These are phyloP conservation scores for Pleurotus citrinopileatus DNA, from an alignment of 768 basidiomycete species.

Conservation along the genomic window DNA sequence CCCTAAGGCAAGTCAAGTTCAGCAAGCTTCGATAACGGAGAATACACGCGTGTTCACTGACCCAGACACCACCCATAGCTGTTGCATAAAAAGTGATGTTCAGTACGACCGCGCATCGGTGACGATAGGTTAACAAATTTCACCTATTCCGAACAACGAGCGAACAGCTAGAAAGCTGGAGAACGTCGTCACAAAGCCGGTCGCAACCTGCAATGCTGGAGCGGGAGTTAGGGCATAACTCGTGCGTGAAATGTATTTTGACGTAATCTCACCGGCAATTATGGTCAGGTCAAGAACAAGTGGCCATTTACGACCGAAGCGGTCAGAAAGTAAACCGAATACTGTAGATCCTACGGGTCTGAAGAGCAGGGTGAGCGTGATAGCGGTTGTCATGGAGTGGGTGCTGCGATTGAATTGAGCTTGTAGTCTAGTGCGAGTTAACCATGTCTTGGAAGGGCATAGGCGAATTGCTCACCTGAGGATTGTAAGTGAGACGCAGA, in stretches of 20 bases:
- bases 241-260: too few relatives aligned
- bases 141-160: conserved; percentile 51
- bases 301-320: conserved; percentile 16
- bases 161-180: conserved; percentile 58
- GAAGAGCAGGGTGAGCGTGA: conserved; percentile 74
- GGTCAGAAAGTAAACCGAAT: conserved; percentile 28
- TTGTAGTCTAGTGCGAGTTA: conserved; percentile 4
- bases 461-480: conserved; percentile 1
- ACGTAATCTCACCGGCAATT: conserved; percentile 7
- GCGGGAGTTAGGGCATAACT: too few relatives aligned
- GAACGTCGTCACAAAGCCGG: conserved; percentile 58
- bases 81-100: neutral
- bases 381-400: conserved; percentile 41
- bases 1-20: conserved; percentile 5
- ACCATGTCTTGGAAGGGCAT: neutral
- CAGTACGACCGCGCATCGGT: neutral
- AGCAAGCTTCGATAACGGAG: neutral
- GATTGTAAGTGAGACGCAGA: conserved; percentile 50
- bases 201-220: conserved; percentile 51
- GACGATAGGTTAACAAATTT: neutral
- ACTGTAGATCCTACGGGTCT: conserved; percentile 46
- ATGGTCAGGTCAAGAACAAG: conserved; percentile 11
- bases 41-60: neutral
- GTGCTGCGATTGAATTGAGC: conserved; percentile 10
- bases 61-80: conserved; percentile 18